These are phyloP conservation scores for Entomophthora muscae DNA, from an alignment of 371 early-diverging fungal genomes.

Conservation along the genomic window DNA sequence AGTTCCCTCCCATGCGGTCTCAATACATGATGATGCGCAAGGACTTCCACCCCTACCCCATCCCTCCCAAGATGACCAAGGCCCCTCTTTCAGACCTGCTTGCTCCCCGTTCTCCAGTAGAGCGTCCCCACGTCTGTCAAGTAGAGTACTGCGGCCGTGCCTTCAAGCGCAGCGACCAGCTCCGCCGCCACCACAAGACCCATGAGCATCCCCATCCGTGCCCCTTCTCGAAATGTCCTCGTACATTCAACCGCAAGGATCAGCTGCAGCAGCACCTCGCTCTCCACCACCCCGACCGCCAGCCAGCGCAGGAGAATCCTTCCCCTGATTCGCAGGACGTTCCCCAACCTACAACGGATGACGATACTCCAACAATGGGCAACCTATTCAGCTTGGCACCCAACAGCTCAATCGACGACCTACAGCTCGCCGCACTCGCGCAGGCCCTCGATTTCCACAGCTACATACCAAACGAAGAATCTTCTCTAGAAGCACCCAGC, in stretches of 20 bases:
- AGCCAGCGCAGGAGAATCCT: neutral
- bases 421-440: neutral
- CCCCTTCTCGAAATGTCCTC: conserved; percentile 1
- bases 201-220: conserved; percentile 6
- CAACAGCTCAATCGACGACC: neutral
- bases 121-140: conserved; percentile 5
- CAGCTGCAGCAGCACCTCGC: conserved; percentile 3
- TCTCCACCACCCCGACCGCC: conserved; percentile 3
- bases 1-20: neutral
- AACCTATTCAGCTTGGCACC: neutral
- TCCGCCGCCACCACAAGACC: conserved; percentile 3
- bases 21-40: neutral
- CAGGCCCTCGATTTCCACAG: neutral
- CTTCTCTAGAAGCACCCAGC: neutral
- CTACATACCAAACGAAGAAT: neutral
- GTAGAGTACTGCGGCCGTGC: conserved; percentile 6
- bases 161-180: conserved; percentile 1
- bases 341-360: neutral
- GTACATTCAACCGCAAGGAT: conserved; percentile 3
- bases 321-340: neutral
- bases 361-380: neutral
- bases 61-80: conserved; percentile 1
- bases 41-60: neutral
- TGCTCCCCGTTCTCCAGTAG: neutral
- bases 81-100: neutral